Evolutionary conservation across 169 alveolate genomes (phyloP), one percentile per base, ranked within the genome.

Genomic region (Plasmodium yoelii): DNA sequence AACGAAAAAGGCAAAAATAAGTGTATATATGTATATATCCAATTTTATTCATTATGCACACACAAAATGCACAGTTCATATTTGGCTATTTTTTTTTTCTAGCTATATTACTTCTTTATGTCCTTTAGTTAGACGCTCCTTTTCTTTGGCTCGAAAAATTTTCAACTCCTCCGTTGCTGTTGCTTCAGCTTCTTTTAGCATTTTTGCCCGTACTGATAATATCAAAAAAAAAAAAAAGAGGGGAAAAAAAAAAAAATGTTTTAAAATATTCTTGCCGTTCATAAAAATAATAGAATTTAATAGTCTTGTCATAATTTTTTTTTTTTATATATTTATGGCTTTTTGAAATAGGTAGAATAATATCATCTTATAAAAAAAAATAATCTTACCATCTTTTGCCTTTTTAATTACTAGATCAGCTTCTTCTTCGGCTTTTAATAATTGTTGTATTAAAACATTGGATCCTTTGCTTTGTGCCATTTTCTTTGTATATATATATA

Each of bases 361-460:
- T 51, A 13, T 3, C 6, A 51, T 3, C 59, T 51, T 15, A 15
- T 19, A 15, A n/a, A 6, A 10, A 10, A 26, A 61, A 26, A 26
- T 10, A 7, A 26, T 73, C 87, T 63, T 68, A 93, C 96, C 92
- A 59, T 93, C 96, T 51, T 92, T 91, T n/a, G 96, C 96, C n/a
- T 94, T 86, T 53, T 93, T 87, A 59, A 93, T 93, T 12, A 93
- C 93, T 19, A 92, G 82, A 84, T 93, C 96, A 12, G 96, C 96
- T 77, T 93, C 96, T 57, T 93, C 95, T 59, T 93, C 96, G 12
- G 96, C 96, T 88, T 93, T 92, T 44, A 93, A 92, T 65, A 93
- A 63, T 49, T 93, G 96, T 71, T 93, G 96, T 71, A 93, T 93
- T 42, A 93, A 82, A 22, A 93, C 95, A 61, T 93, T 93, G 34